Percentiles rank a stretch among this genome's conserved stretches.
phyloP scores from a whole-genome alignment of 2,329 filamentous ascomycete genomes.

The Dothistroma pini region DNA sequence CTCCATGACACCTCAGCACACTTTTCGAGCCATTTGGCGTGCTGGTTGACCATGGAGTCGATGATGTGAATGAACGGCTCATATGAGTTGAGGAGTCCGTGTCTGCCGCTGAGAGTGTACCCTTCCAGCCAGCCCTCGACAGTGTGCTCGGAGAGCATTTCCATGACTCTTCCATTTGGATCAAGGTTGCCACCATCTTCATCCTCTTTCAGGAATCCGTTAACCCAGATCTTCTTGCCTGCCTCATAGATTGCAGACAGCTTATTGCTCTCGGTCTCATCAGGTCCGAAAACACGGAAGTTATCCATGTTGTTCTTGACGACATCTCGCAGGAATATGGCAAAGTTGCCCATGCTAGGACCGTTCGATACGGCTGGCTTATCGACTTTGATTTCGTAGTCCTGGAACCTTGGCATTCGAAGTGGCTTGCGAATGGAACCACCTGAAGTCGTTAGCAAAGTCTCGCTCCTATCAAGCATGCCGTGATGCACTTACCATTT shows the following conservation, averaged over 20 bases:
- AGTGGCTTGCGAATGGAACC: constrained; percentile 65
- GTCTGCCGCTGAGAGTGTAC: constrained; percentile 69
- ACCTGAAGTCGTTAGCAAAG: constrained; percentile 39
- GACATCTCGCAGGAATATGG: constrained; percentile 63
- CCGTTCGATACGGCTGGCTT: constrained; percentile 50
- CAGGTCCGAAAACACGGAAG: constrained; percentile 74
- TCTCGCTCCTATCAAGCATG: neutral
- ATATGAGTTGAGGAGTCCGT: constrained; percentile 75
- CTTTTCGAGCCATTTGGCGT: constrained; percentile 84
- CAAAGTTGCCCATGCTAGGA: constrained; percentile 68
- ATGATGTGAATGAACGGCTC: constrained; percentile 81
- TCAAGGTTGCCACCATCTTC: constrained; percentile 69
- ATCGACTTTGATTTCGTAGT: constrained; percentile 62
- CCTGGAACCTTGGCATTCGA: constrained; percentile 64
- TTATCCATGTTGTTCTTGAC: constrained; percentile 60
- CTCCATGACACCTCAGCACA: constrained; percentile 77
- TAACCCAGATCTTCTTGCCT: constrained; percentile 77
- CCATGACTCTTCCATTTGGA: constrained; percentile 69
- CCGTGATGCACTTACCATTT: neutral
- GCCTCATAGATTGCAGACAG: constrained; percentile 67
- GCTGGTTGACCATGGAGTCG: constrained; percentile 81
- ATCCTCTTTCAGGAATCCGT: constrained; percentile 73
- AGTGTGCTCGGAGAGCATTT: constrained; percentile 79
- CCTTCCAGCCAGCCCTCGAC: constrained; percentile 78
- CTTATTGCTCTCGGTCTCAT: constrained; percentile 81